Percentiles rank a stretch among this genome's conserved stretches.
These are phyloP conservation scores for Cystoisospora suis DNA, from an alignment of 169 alveolate genomes.

Conservation along the genomic window DNA sequence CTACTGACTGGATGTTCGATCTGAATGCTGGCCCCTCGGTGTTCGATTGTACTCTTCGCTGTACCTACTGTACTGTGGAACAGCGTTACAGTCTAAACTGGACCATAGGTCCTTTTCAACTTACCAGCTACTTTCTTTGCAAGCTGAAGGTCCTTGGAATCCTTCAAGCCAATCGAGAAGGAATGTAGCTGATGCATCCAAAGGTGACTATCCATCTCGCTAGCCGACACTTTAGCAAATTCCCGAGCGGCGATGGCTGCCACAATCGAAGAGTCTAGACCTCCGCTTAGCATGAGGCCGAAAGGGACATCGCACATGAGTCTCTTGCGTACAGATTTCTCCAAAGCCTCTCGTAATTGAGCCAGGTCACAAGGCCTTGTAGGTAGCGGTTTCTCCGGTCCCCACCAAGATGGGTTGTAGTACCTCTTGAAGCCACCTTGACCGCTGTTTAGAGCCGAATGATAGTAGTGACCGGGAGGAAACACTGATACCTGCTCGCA, in stretches of 20 bases:
- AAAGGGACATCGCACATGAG: slow-evolving; percentile 86
- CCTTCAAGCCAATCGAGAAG: slow-evolving; percentile 82
- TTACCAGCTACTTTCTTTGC: slow-evolving; percentile 74
- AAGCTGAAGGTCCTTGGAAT: slow-evolving; percentile 70
- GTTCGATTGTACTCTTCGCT: background rate
- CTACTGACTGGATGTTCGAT: background rate
- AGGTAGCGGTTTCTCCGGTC: slow-evolving; percentile 25
- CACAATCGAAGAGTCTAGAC: slow-evolving; percentile 85
- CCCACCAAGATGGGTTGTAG: slow-evolving; percentile 59
- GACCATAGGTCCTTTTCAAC: background rate
- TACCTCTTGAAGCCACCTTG: slow-evolving; percentile 40
- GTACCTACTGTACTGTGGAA: background rate
- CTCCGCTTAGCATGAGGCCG: slow-evolving; percentile 88
- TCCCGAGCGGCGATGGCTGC: slow-evolving; percentile 78
- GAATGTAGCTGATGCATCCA: slow-evolving; percentile 71
- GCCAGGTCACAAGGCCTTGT: background rate
- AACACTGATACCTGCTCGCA: slow-evolving; percentile 55
- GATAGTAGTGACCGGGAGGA: slow-evolving; percentile 73
- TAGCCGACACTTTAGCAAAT: slow-evolving; percentile 39
- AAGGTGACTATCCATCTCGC: background rate
- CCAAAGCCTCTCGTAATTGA: slow-evolving; percentile 39
- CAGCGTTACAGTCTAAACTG: background rate
- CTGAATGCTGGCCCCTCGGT: background rate
- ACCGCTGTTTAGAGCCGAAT: slow-evolving; percentile 24
- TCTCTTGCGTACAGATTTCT: slow-evolving; percentile 42